These are phyloP conservation scores for Volvariella volvacea DNA, from an alignment of 1,284 basidiomycete genomes.

Conservation along the genomic window DNA sequence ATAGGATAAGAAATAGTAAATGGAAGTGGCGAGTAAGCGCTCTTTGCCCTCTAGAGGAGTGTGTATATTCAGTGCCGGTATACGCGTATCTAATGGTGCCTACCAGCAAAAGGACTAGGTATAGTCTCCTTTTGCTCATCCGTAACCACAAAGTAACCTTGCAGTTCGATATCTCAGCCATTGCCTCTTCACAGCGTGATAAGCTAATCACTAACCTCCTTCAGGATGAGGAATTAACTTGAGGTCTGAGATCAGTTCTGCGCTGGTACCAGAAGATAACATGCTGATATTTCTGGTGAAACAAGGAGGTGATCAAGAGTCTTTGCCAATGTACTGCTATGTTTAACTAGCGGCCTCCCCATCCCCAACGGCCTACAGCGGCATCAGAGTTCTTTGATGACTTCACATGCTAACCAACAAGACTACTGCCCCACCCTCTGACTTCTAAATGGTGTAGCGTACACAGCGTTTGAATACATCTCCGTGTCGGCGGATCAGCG, in stretches of 20 bases:
- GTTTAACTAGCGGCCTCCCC: too few relatives aligned
- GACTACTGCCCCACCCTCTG: too few relatives aligned
- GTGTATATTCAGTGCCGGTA: not conserved
- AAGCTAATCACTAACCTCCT: constrained; percentile 7
- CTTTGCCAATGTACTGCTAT: too few relatives aligned
- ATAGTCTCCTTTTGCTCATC: constrained; percentile 25
- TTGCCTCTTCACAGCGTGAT: not conserved
- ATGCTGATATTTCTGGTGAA: too few relatives aligned
- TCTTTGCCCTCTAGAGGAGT: constrained; percentile 17
- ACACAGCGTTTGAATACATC: too few relatives aligned
- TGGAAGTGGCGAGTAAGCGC: constrained; percentile 31
- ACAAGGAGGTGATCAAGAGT: too few relatives aligned
- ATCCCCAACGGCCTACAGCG: too few relatives aligned
- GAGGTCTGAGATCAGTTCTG: constrained; percentile 6
- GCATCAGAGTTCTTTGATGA: too few relatives aligned
- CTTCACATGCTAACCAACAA: too few relatives aligned
- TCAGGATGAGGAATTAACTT: constrained; percentile 7
- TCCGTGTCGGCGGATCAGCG: too few relatives aligned
- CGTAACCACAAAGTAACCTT: constrained; percentile 10
- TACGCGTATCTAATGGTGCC: constrained; percentile 3
- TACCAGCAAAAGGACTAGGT: constrained; percentile 33
- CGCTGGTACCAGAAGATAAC: not conserved
- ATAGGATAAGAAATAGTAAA: constrained; percentile 40
- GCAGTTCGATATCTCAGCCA: not conserved
- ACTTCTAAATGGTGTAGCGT: too few relatives aligned